Evolutionary conservation across 2,329 filamentous ascomycete genomes (phyloP).

Genomic region (Triangularia setosa): DNA sequence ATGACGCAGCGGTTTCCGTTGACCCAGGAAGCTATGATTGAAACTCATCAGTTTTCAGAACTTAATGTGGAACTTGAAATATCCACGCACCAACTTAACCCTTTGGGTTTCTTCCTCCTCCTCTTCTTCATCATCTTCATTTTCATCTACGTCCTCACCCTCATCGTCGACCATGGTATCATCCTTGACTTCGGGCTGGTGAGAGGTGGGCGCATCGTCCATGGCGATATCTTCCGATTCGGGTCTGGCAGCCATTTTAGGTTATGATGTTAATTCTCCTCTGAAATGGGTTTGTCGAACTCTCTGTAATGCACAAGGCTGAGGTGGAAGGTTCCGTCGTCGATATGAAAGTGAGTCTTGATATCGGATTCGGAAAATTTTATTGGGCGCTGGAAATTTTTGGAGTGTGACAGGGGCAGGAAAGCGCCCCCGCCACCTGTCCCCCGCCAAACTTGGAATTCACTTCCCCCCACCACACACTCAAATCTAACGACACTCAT

Average conservation of each 20-base stretch:
- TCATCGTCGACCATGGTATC: slow-evolving; percentile 32
- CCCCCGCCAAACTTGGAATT: neutral
- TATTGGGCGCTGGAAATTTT: slow-evolving; percentile 14
- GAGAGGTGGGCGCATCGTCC: slow-evolving; percentile 41
- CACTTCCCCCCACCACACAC: neutral
- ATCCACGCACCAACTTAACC: slow-evolving; percentile 54
- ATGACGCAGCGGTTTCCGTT: slow-evolving; percentile 83
- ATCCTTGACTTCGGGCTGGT: slow-evolving; percentile 34
- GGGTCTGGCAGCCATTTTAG: slow-evolving; percentile 38
- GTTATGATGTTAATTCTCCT: neutral
- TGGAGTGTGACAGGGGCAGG: neutral
- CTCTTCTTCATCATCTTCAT: slow-evolving; percentile 42
- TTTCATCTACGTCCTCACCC: slow-evolving; percentile 31
- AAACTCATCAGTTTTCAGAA: slow-evolving; percentile 16
- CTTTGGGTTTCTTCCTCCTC: slow-evolving; percentile 51
- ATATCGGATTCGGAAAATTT: slow-evolving; percentile 18
- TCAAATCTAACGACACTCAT: neutral
- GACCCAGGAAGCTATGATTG: slow-evolving; percentile 70
- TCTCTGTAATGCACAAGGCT: neutral
- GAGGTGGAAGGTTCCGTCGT: slow-evolving; percentile 7
- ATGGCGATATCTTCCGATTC: slow-evolving; percentile 34
- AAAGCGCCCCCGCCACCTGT: neutral
- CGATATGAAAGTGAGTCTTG: slow-evolving; percentile 3
- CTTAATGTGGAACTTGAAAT: neutral
- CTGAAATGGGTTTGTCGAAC: neutral